These are phyloP conservation scores for Fonsecaea pedrosoi DNA, from an alignment of 2,329 filamentous ascomycete genomes.

Conservation along the genomic window DNA sequence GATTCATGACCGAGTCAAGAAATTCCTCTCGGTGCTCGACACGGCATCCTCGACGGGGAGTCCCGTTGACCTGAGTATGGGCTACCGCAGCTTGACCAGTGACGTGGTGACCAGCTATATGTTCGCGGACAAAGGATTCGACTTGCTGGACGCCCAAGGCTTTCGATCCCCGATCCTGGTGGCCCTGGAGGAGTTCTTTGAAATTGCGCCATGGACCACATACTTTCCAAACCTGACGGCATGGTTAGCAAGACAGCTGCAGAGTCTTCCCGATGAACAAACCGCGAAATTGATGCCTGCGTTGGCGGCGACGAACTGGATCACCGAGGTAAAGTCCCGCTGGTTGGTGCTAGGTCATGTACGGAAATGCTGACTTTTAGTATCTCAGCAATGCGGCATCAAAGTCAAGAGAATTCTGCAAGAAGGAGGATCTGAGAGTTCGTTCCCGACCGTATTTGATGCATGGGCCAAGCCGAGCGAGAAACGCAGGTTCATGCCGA, in stretches of 20 bases:
- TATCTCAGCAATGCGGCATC: conserved; percentile 34
- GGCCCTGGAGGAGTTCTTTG: conserved; percentile 19
- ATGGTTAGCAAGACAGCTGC: conserved; percentile 16
- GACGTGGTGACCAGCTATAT: conserved; percentile 25
- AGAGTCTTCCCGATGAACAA: conserved; percentile 18
- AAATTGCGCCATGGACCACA: conserved; percentile 15
- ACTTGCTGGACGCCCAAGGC: conserved; percentile 4
- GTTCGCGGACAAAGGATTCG: conserved; percentile 25
- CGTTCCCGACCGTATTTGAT: conserved; percentile 37
- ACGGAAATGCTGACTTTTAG: not conserved
- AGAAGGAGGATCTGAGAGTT: conserved; percentile 16
- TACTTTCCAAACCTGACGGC: conserved; percentile 22
- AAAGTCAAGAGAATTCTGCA: conserved; percentile 21
- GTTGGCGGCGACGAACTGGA: conserved; percentile 38
- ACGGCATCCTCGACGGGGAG: conserved; percentile 3
- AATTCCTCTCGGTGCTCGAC: conserved; percentile 22
- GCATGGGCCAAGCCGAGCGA: conserved; percentile 30
- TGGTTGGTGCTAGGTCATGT: not conserved
- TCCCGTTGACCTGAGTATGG: conserved; percentile 25
- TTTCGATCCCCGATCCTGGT: conserved; percentile 22
- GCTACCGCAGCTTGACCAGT: conserved; percentile 20
- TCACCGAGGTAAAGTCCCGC: conserved; percentile 27
- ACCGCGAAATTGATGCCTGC: conserved; percentile 20
- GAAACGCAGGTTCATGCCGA: conserved; percentile 15
- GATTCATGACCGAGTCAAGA: conserved; percentile 40